Conservation (phyloP, 306 rosid genomes). For the Casuarina glauca region DNA sequence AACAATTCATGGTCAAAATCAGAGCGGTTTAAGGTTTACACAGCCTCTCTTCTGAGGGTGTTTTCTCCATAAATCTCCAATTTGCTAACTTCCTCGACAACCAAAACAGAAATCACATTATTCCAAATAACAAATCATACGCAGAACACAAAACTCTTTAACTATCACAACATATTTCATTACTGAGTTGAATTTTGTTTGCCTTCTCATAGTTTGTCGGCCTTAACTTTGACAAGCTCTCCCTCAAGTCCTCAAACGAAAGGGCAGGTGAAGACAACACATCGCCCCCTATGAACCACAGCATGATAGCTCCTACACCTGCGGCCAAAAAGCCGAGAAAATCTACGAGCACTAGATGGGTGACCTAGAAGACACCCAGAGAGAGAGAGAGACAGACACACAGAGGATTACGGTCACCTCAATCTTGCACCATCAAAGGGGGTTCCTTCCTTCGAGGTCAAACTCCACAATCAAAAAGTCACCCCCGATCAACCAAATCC, state of each 20-base stretch:
- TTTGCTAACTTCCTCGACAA: not conserved
- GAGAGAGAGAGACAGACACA: not conserved
- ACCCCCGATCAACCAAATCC: conserved; percentile 29
- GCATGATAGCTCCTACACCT: not conserved
- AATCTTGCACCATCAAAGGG: conserved; percentile 20
- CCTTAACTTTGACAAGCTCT: not conserved
- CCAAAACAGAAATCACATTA: not conserved
- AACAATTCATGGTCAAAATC: not conserved
- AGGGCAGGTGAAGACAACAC: too few relatives aligned
- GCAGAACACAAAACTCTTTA: not conserved
- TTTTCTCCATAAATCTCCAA: not conserved
- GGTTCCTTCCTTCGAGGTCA: conserved; percentile 53
- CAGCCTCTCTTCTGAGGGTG: not conserved
- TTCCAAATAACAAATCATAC: not conserved
- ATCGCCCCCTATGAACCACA: too few relatives aligned
- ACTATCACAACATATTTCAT: not conserved
- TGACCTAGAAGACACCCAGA: too few relatives aligned
- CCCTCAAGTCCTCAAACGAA: not conserved
- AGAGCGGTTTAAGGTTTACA: not conserved
- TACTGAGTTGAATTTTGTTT: not conserved
- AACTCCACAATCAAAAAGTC: conserved; percentile 46
- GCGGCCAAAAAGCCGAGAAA: conserved; percentile 27
- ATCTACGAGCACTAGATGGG: conserved; percentile 9
- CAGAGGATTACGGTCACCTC: conserved; percentile 27
- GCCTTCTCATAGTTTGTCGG: not conserved